Conservation (phyloP, 2,329 filamentous ascomycete genomes). For the Penicillium sp. region DNA sequence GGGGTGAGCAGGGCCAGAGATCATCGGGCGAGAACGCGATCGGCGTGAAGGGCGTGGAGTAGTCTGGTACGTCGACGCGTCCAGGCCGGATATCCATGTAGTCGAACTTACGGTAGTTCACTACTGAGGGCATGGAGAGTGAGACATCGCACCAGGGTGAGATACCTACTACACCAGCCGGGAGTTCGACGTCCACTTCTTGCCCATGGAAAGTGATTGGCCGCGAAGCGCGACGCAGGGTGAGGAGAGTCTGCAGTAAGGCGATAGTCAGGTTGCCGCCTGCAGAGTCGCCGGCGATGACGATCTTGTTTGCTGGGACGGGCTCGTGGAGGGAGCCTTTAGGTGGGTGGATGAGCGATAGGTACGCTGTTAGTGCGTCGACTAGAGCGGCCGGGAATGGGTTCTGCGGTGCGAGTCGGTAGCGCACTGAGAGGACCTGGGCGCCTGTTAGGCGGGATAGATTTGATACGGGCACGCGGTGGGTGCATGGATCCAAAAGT, state of each 20-base stretch:
- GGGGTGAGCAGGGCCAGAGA: conserved; percentile 43
- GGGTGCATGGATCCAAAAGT: conserved; percentile 46
- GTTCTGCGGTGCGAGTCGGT: conserved; percentile 49
- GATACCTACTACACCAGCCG: conserved; percentile 39
- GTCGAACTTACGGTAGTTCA: conserved; percentile 41
- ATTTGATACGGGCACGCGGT: conserved; percentile 38
- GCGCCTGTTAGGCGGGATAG: conserved; percentile 43
- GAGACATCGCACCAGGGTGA: conserved; percentile 47
- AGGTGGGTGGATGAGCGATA: conserved; percentile 48
- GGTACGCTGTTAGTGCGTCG: conserved; percentile 49
- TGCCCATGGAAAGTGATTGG: conserved; percentile 43
- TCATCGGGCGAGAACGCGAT: conserved; percentile 34
- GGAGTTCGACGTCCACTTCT: conserved; percentile 41
- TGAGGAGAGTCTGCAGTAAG: conserved; percentile 45
- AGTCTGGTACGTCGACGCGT: conserved; percentile 14
- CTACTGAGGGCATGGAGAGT: conserved; percentile 43
- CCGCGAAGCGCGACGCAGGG: conserved; percentile 35
- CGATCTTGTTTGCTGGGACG: conserved; percentile 44
- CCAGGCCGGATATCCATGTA: conserved; percentile 37
- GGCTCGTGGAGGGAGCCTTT: conserved; percentile 43
- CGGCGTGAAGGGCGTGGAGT: conserved; percentile 22
- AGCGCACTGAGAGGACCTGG: conserved; percentile 45
- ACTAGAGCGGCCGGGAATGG: conserved; percentile 49
- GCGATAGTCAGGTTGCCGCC: conserved; percentile 45
- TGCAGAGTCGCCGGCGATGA: conserved; percentile 49